These are phyloP conservation scores for Cryptococcus sp. DNA, from an alignment of 1,284 basidiomycete genomes.

Conservation along the genomic window DNA sequence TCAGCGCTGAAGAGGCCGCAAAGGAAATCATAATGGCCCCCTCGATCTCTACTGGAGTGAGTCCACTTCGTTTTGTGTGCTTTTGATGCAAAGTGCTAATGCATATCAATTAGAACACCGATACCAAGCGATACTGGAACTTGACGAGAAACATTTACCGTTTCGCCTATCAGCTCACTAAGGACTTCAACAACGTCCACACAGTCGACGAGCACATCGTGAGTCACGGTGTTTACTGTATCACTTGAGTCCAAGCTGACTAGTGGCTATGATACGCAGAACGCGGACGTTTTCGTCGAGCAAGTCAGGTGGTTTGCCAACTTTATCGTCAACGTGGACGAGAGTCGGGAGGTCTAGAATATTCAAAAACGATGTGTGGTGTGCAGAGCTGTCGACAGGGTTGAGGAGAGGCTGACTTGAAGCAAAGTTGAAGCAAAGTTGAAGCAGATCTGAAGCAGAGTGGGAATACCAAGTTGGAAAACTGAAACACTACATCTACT, in stretches of 20 bases:
- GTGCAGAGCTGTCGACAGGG: background rate
- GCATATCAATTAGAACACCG: constrained; percentile 33
- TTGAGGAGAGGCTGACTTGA: background rate
- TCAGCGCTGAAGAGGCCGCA: constrained; percentile 20
- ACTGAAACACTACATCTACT: too few relatives aligned
- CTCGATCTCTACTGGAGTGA: constrained; percentile 35
- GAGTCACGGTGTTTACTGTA: background rate
- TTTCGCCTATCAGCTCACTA: constrained; percentile 32
- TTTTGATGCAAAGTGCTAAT: too few relatives aligned
- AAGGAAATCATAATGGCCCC: constrained; percentile 41
- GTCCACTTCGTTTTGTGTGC: background rate
- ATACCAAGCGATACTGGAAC: constrained; percentile 50
- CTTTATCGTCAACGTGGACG: constrained; percentile 46
- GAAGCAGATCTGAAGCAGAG: too few relatives aligned
- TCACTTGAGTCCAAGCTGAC: background rate
- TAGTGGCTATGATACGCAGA: constrained; percentile 3
- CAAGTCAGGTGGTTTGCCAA: constrained; percentile 46
- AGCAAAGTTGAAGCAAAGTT: too few relatives aligned
- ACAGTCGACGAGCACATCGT: constrained; percentile 46
- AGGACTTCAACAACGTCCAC: constrained; percentile 31
- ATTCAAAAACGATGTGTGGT: too few relatives aligned
- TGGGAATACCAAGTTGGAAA: too few relatives aligned
- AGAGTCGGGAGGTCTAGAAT: constrained; percentile 32
- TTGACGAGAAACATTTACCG: constrained; percentile 48
- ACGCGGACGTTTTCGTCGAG: constrained; percentile 40